Conservation (phyloP, 176 grass and related monocot genomes). For the Microstegium vimineum region DNA sequence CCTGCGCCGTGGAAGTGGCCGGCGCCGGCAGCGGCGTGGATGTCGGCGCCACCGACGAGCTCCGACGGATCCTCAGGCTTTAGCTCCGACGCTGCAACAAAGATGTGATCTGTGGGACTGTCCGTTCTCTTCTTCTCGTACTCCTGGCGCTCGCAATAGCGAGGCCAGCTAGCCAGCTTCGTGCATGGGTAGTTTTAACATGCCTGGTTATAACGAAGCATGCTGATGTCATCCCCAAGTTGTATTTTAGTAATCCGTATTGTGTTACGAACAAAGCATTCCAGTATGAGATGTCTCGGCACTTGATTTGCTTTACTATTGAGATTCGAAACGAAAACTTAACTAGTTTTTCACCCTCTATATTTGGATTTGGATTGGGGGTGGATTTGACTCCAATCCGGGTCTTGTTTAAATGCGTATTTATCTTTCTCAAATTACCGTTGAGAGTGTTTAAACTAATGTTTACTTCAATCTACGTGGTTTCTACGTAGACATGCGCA, state of each 20-base stretch:
- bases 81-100: background rate
- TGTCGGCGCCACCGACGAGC: constrained; percentile 65
- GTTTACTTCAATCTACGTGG: no score
- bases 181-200: constrained; percentile 24
- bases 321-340: background rate
- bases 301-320: background rate
- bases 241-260: constrained; percentile 17
- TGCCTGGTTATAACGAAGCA: constrained; percentile 9
- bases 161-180: background rate
- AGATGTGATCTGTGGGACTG: background rate
- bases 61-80: constrained; percentile 63
- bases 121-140: background rate
- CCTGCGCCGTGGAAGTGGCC: constrained; percentile 36
- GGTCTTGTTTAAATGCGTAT: no score
- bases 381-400: no score
- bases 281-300: background rate
- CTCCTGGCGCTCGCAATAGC: background rate
- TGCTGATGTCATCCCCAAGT: background rate
- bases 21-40: constrained; percentile 21
- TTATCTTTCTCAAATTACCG: no score
- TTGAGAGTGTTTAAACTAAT: no score
- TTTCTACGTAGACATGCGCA: no score
- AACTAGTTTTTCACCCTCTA: no score
- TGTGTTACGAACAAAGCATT: background rate
- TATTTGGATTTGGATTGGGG: no score